Evolutionary conservation across 2,329 filamentous ascomycete genomes (phyloP).

Genomic region (Pyrenochaeta sp.): DNA sequence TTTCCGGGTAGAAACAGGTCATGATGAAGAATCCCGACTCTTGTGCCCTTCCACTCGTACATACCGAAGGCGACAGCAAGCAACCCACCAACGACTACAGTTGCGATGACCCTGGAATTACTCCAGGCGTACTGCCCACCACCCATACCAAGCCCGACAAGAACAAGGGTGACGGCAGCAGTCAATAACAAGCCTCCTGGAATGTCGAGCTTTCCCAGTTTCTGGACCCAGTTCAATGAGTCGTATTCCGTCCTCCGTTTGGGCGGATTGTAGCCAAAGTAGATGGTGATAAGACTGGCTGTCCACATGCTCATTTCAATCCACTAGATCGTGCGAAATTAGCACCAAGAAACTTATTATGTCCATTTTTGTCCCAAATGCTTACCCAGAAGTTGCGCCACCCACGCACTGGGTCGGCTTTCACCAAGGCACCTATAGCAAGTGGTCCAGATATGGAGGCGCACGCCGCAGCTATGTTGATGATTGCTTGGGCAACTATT

Average conservation of each 20-base stretch:
- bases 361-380: no score
- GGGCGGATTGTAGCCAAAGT: neutral
- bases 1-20: neutral
- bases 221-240: neutral
- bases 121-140: constrained; percentile 1
- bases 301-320: neutral
- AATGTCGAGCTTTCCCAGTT: neutral
- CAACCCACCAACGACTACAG: neutral
- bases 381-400: no score
- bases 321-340: neutral
- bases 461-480: neutral
- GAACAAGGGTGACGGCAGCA: neutral
- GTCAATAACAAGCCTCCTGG: neutral
- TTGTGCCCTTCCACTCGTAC: constrained; percentile 2
- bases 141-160: neutral
- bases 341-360: no score
- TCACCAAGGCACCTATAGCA: constrained; percentile 1
- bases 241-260: neutral
- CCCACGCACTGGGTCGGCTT: neutral
- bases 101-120: neutral
- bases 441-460: neutral
- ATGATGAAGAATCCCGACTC: neutral
- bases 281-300: neutral
- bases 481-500: neutral
- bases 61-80: neutral